These are phyloP conservation scores for Clathrospora elynae DNA, from an alignment of 2,329 filamentous ascomycete species.

Conservation along the genomic window DNA sequence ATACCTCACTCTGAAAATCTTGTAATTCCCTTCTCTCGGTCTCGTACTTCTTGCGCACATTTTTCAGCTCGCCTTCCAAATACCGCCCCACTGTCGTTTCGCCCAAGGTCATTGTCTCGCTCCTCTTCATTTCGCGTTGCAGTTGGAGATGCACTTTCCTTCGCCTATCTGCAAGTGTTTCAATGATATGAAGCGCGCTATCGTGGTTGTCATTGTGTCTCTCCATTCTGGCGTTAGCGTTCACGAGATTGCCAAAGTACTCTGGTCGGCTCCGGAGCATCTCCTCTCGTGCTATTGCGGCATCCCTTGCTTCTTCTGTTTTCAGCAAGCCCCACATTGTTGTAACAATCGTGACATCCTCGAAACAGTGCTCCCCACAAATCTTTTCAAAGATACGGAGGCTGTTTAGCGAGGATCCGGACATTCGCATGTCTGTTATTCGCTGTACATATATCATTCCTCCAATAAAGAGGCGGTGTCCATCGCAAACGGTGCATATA, in stretches of 20 bases:
- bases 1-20: neutral
- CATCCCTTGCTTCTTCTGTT: constrained; percentile 1
- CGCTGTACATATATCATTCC: constrained; percentile 57
- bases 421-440: constrained; percentile 52
- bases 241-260: neutral
- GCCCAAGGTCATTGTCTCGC: neutral
- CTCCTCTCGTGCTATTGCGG: constrained; percentile 2
- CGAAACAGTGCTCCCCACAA: constrained; percentile 49
- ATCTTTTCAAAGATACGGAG: constrained; percentile 54
- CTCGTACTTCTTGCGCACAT: constrained; percentile 1
- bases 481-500: constrained; percentile 40
- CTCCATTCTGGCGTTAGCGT: neutral
- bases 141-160: neutral
- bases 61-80: neutral
- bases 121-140: neutral
- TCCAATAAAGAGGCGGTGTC: constrained; percentile 40
- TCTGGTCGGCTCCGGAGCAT: constrained; percentile 1
- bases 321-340: constrained; percentile 48
- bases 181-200: neutral
- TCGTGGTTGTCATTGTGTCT: neutral
- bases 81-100: constrained; percentile 1
- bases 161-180: neutral
- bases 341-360: constrained; percentile 52
- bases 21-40: neutral
- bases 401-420: constrained; percentile 49